phyloP scores from a whole-genome alignment of 129 eudicot species.

The Saussurea involucrata region DNA sequence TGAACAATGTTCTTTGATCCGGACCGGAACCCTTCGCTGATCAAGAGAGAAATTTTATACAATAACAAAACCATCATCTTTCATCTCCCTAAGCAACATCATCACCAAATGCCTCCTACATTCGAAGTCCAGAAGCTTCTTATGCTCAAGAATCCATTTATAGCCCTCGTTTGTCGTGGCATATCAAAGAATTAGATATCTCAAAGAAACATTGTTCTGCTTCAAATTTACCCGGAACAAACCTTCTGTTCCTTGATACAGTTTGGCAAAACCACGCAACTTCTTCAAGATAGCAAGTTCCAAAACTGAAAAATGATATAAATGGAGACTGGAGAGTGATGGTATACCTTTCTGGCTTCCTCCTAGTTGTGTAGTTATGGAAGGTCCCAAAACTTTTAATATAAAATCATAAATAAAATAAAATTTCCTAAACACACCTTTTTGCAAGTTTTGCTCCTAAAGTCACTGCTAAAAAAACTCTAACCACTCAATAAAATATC shows the following conservation, averaged over 20 bases:
- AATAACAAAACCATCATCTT: conserved; percentile 33
- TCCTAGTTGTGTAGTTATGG: neutral
- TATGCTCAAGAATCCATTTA: conserved; percentile 60
- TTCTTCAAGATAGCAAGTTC: conserved; percentile 57
- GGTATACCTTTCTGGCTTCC: neutral
- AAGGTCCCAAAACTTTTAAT: neutral
- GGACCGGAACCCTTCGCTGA: conserved; percentile 91
- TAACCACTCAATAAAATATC: neutral
- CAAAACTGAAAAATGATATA: neutral
- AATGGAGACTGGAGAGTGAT: neutral
- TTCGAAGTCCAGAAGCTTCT: conserved; percentile 59
- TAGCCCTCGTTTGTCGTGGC: conserved; percentile 60
- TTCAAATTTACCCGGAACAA: conserved; percentile 48
- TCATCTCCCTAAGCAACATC: conserved; percentile 76
- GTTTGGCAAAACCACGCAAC: conserved; percentile 41
- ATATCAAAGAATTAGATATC: conserved; percentile 46
- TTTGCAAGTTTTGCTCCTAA: neutral
- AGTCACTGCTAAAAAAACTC: neutral
- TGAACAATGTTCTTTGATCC: too few relatives aligned
- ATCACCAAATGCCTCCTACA: conserved; percentile 74
- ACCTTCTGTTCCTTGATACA: conserved; percentile 46
- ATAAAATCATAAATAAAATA: neutral
- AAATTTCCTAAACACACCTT: neutral
- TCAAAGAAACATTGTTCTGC: conserved; percentile 39
- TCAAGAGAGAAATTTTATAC: conserved; percentile 3